These are phyloP conservation scores for Boletus coccyginus DNA, from an alignment of 768 basidiomycete genomes.

Conservation along the genomic window DNA sequence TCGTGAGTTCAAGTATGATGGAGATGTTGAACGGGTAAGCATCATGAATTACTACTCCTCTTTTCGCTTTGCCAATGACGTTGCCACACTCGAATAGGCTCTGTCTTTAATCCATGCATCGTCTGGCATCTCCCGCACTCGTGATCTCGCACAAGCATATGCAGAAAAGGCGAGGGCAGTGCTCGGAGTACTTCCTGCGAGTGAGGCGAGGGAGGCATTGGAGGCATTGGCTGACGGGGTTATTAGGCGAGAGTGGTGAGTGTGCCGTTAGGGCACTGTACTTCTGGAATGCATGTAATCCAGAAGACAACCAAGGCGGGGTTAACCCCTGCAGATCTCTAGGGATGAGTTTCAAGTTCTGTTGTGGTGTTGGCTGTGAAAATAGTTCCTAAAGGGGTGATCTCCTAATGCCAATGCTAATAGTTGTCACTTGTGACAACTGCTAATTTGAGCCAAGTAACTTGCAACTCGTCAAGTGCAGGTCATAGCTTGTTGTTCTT, in stretches of 20 bases:
- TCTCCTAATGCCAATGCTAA: no score
- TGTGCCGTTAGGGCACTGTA: not conserved
- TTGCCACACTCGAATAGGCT: slow-evolving; percentile 44
- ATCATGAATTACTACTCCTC: not conserved
- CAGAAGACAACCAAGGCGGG: no score
- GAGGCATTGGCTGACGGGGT: slow-evolving; percentile 68
- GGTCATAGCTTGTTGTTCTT: not conserved
- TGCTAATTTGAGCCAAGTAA: slow-evolving; percentile 7
- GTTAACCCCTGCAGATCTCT: no score
- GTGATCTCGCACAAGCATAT: slow-evolving; percentile 70
- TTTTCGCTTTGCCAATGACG: not conserved
- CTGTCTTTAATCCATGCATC: slow-evolving; percentile 55
- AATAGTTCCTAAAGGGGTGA: no score
- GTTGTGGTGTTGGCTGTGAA: no score
- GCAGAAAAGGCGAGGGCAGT: slow-evolving; percentile 74
- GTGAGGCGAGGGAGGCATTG: slow-evolving; percentile 76
- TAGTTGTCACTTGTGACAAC: slow-evolving; percentile 17
- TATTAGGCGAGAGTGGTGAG: slow-evolving; percentile 54
- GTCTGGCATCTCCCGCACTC: slow-evolving; percentile 76
- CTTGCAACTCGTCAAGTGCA: not conserved
- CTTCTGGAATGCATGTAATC: no score
- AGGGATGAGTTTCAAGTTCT: no score
- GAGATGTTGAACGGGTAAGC: slow-evolving; percentile 78
- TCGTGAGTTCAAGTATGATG: slow-evolving; percentile 71
- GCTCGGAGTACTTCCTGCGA: slow-evolving; percentile 70